Evolutionary conservation across 225 moss, liverwort and hornwort genomes (phyloP).

Genomic region (Pseudisothecium myosuroides): DNA sequence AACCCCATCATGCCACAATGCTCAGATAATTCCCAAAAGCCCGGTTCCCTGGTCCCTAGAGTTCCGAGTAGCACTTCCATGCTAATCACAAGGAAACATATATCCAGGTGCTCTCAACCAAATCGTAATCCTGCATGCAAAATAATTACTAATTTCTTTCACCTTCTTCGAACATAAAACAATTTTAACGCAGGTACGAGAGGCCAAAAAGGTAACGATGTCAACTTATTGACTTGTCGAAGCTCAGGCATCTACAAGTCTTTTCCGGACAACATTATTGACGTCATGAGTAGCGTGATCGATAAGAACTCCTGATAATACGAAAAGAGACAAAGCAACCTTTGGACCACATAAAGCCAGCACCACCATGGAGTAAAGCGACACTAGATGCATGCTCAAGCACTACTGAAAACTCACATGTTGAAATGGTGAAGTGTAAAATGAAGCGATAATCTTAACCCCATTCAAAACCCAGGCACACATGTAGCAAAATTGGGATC

Average conservation of each 20-base stretch:
- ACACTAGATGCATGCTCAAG: constrained; percentile 12
- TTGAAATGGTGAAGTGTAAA: not conserved
- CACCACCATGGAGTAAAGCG: not conserved
- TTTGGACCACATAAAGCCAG: not conserved
- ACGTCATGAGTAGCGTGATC: not conserved
- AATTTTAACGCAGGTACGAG: not conserved
- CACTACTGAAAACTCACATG: not conserved
- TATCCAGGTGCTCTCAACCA: not conserved
- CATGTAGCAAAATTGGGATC: constrained; percentile 15
- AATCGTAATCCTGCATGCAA: not conserved
- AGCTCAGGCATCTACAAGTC: not conserved
- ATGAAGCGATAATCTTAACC: not conserved
- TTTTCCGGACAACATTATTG: not conserved
- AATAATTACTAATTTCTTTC: not conserved
- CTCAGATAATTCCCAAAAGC: not conserved
- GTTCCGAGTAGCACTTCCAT: not conserved
- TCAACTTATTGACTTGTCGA: not conserved
- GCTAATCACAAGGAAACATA: constrained; percentile 3
- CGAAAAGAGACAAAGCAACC: not conserved
- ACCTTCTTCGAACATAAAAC: not conserved
- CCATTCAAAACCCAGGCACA: constrained; percentile 2
- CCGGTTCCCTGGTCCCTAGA: not conserved
- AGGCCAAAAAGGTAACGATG: not conserved
- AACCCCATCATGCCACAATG: constrained; percentile 1
- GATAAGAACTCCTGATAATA: not conserved